Conservation (phyloP, 352 stramenopile genomes). For the Phytophthora uliginosa region DNA sequence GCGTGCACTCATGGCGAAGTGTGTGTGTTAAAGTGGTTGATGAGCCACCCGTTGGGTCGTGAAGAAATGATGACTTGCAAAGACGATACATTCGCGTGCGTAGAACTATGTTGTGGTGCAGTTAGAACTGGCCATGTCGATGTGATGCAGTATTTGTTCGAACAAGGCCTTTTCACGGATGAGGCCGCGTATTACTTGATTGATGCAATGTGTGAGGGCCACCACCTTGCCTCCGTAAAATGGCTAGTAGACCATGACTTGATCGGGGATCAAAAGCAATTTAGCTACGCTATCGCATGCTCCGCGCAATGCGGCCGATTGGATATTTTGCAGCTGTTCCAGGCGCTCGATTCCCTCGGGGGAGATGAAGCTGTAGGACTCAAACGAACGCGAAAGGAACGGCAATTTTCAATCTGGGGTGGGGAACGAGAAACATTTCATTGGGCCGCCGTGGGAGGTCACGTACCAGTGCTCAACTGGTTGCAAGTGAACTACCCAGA, state of each 20-base stretch:
- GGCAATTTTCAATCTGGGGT: slow-evolving; percentile 10
- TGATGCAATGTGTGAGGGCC: neutral
- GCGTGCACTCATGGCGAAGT: neutral
- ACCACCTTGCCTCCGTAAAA: neutral
- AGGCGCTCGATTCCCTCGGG: neutral
- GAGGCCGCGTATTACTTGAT: neutral
- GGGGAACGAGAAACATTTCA: neutral
- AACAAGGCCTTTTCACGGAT: neutral
- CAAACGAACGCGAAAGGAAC: slow-evolving; percentile 1
- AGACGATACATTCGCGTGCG: too few relatives aligned
- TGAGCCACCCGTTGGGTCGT: neutral
- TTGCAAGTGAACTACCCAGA: neutral
- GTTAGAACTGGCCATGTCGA: neutral
- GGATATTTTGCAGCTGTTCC: slow-evolving; percentile 18
- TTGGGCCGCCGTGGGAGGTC: neutral
- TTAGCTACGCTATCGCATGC: neutral
- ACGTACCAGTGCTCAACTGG: neutral
- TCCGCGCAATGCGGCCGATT: slow-evolving; percentile 3
- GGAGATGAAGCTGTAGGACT: slow-evolving; percentile 6
- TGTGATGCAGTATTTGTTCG: neutral
- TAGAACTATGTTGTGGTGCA: neutral
- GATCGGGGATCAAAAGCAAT: neutral
- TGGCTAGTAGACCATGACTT: neutral
- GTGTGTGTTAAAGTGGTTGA: neutral
- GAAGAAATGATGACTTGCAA: neutral